Conservation (phyloP, 75 land plant genomes). For the Pseudotsuga menziesii region DNA sequence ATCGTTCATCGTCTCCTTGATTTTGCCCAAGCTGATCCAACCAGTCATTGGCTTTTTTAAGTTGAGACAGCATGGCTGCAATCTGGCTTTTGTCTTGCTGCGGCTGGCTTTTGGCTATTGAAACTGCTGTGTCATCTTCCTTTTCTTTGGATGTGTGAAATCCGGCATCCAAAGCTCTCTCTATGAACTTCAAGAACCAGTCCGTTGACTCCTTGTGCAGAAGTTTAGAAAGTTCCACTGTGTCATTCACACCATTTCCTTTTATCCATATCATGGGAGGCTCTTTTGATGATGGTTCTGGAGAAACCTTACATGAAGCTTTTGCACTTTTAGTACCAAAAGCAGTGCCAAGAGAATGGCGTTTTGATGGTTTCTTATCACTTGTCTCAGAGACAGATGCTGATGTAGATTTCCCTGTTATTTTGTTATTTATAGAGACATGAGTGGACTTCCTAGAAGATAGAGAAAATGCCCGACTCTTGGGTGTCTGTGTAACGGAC, state of each 20-base stretch:
- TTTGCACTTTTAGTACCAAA: slow-evolving; percentile 3
- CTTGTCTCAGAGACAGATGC: slow-evolving; percentile 14
- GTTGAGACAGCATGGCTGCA: slow-evolving; percentile 66
- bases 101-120: slow-evolving; percentile 18
- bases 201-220: slow-evolving; percentile 52
- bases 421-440: slow-evolving; percentile 3
- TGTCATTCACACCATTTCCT: slow-evolving; percentile 56
- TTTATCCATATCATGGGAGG: slow-evolving; percentile 44
- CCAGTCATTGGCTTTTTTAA: slow-evolving; percentile 85
- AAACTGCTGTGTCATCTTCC: slow-evolving; percentile 12
- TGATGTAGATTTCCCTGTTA: slow-evolving; percentile 10
- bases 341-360: slow-evolving; percentile 4
- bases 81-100: slow-evolving; percentile 44
- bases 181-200: slow-evolving; percentile 90
- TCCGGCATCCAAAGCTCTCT: slow-evolving; percentile 54
- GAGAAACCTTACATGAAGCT: slow-evolving; percentile 7
- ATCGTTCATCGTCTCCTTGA: slow-evolving; percentile 20
- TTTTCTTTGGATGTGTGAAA: slow-evolving; percentile 35
- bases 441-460: slow-evolving; percentile 1
- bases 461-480: not conserved
- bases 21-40: slow-evolving; percentile 41
- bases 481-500: not conserved
- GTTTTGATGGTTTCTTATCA: slow-evolving; percentile 9
- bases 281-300: slow-evolving; percentile 15
- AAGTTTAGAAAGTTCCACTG: slow-evolving; percentile 37